phyloP scores from a whole-genome alignment of 2,329 filamentous ascomycete species.

The Pseudogymnoascus sp. region DNA sequence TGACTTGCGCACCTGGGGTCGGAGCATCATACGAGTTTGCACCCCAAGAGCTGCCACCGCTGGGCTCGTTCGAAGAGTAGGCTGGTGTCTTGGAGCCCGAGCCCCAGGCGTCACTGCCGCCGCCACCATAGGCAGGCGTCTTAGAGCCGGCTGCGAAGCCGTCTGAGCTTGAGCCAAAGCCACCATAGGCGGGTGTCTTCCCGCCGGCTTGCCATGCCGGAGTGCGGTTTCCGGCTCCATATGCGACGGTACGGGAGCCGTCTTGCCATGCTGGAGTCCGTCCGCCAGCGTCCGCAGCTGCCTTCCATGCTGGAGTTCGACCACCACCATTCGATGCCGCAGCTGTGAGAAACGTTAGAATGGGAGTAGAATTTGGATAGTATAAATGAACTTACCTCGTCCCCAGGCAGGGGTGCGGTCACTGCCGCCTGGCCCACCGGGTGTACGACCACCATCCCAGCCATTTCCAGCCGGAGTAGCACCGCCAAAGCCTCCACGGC shows the following conservation, averaged over 20 bases:
- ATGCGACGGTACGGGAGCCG: conserved; percentile 61
- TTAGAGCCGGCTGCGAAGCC: conserved; percentile 63
- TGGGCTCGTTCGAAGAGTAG: conserved; percentile 62
- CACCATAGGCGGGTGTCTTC: conserved; percentile 56
- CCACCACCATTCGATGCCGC: conserved; percentile 50
- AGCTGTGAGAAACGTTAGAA: conserved; percentile 31
- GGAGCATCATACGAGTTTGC: conserved; percentile 58
- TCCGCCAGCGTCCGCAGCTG: conserved; percentile 38
- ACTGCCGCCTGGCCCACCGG: conserved; percentile 50
- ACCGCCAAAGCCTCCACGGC: conserved; percentile 41
- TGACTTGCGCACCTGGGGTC: conserved; percentile 53
- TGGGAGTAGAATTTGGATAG: not conserved
- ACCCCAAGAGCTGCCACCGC: conserved; percentile 45
- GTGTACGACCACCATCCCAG: conserved; percentile 60
- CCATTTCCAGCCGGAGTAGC: conserved; percentile 40
- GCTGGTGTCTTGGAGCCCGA: conserved; percentile 55
- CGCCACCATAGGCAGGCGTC: conserved; percentile 65
- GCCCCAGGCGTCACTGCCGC: conserved; percentile 52
- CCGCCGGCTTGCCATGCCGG: conserved; percentile 74
- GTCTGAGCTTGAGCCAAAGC: conserved; percentile 33
- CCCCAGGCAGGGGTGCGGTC: conserved; percentile 75
- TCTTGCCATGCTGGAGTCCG: conserved; percentile 65
- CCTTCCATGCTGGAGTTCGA: conserved; percentile 58
- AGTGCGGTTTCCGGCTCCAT: conserved; percentile 65
- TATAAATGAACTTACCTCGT: conserved; percentile 48